Conservation (phyloP, 2,329 filamentous ascomycete genomes). For the Penicillium sp. region DNA sequence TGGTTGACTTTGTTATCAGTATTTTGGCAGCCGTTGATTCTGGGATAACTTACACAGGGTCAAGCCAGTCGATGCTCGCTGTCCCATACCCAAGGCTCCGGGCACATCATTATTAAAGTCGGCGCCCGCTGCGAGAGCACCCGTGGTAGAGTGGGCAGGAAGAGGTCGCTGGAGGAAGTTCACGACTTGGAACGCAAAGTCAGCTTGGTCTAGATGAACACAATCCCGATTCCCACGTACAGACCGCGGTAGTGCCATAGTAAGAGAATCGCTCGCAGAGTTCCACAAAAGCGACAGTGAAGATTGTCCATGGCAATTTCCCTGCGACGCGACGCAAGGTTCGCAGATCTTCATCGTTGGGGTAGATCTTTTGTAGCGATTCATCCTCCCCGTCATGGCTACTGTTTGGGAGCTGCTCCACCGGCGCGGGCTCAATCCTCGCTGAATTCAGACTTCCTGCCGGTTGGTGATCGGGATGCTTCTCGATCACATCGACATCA, state of each 20-base stretch:
- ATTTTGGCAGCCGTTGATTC: no score
- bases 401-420: not conserved
- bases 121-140: slow-evolving; percentile 33
- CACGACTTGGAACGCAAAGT: slow-evolving; percentile 48
- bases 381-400: slow-evolving; percentile 6
- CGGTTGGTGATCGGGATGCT: slow-evolving; percentile 3
- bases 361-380: slow-evolving; percentile 14
- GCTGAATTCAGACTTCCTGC: slow-evolving; percentile 4
- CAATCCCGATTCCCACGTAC: slow-evolving; percentile 41
- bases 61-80: slow-evolving; percentile 54
- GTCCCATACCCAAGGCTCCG: slow-evolving; percentile 59
- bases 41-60: slow-evolving; percentile 42
- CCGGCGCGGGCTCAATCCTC: slow-evolving; percentile 12
- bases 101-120: slow-evolving; percentile 29
- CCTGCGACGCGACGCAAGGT: slow-evolving; percentile 37
- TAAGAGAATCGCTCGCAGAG: slow-evolving; percentile 75
- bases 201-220: slow-evolving; percentile 1
- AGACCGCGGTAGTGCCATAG: slow-evolving; percentile 68
- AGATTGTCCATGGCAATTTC: slow-evolving; percentile 61
- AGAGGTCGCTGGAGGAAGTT: slow-evolving; percentile 61
- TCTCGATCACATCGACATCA: slow-evolving; percentile 18
- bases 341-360: slow-evolving; percentile 35
- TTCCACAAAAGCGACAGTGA: slow-evolving; percentile 69
- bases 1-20: no score
- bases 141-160: slow-evolving; percentile 55